These are phyloP conservation scores for Chalciporus pseudorubinellus DNA, from an alignment of 768 basidiomycete species.

Conservation along the genomic window DNA sequence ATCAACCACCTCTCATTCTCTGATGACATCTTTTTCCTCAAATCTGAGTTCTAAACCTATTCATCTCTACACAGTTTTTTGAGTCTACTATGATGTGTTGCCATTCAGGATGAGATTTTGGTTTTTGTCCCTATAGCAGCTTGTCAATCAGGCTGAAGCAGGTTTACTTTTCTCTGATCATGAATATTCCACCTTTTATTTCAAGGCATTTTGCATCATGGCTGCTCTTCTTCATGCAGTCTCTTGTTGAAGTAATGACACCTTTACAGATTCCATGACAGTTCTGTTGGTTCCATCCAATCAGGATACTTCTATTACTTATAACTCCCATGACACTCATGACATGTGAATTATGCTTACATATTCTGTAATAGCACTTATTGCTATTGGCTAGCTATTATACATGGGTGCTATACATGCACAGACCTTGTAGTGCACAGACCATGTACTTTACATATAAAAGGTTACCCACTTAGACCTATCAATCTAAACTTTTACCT, in stretches of 20 bases:
- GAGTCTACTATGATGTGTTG: conserved; percentile 26
- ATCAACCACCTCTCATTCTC: conserved; percentile 18
- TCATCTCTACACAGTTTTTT: not conserved
- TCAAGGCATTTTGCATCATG: not conserved
- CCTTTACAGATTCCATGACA: conserved; percentile 21
- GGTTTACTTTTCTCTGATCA: not conserved
- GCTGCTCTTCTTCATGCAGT: not conserved
- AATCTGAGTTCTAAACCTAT: conserved; percentile 13
- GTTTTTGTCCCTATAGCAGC: conserved; percentile 10
- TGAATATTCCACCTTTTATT: not conserved
- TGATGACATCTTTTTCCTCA: conserved; percentile 26
- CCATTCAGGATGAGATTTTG: conserved; percentile 21
- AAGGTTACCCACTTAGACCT: too few relatives aligned
- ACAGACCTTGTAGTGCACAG: too few relatives aligned
- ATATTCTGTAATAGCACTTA: too few relatives aligned
- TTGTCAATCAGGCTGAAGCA: conserved; percentile 19
- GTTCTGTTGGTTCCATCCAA: too few relatives aligned
- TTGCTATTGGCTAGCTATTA: too few relatives aligned
- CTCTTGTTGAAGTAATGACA: too few relatives aligned
- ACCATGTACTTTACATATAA: too few relatives aligned
- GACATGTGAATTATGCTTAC: too few relatives aligned
- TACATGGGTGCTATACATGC: too few relatives aligned
- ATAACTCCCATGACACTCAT: too few relatives aligned
- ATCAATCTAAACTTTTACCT: too few relatives aligned
- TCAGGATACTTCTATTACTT: too few relatives aligned